Evolutionary conservation across 176 grass and related monocot species (phyloP), one percentile per base, ranked within the genome.

Genomic region (Elymus sibiricus): DNA sequence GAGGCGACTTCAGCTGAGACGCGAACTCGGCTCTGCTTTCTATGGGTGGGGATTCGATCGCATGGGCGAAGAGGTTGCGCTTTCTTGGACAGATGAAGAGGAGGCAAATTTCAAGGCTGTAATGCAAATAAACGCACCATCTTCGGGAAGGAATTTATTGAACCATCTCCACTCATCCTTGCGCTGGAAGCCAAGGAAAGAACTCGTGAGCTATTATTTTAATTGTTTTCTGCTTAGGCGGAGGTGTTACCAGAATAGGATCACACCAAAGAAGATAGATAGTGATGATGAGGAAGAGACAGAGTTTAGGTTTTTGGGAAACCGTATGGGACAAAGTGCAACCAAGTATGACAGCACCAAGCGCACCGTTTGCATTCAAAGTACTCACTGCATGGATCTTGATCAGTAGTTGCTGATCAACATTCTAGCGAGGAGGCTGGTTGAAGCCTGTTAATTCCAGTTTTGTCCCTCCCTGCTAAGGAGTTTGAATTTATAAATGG

Each of bases 271-370:
- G 31, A 86, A 86, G 12, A 94, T 94, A 74, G 91, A 98, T 53
- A 98, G 95, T 81, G 95, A 98, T 94, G 93, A 94, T 70, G 95
- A 98, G 16, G 90, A 95, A 59, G 87, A 92, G 37, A 87, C 77
- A 28, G 84, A 93, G 66, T 90, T 91, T 65, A 61, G 84, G 67
- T 87, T 92, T 72, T 82, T 93, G 39, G 83, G 90, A 63, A 91
- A 86, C 53, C 64, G 58, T 82, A 69, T 92, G 64, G 92, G 91
- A 86, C 74, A 92, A 42, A 46, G 21, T 85, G 86, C 90, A 83
- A 75, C 88, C 69, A 94, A 89, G 63, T 89, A 87, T 70, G 14
- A 66, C 74, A 89, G 77, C 46, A 74, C 87, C 25, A 77, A 56
- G 37, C 49, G 60, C 58, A 51, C 47, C 16, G 16, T 51, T 51